A percentile compares a stretch with the other conserved stretches of the same genome.
Conservation (phyloP, 2,329 filamentous ascomycete genomes). For the Septoria linicola region DNA sequence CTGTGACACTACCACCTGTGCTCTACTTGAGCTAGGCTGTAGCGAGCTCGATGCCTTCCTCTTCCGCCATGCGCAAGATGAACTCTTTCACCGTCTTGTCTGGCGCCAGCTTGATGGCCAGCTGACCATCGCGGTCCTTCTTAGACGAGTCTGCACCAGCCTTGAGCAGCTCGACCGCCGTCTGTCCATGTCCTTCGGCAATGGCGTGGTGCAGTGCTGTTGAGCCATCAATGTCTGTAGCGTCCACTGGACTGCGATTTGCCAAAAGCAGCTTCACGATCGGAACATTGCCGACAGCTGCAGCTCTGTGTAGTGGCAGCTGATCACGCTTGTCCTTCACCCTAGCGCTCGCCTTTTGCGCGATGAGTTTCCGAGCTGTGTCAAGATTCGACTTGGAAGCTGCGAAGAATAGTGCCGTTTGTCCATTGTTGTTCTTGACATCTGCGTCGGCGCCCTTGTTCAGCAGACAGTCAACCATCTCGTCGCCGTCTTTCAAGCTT, state of each 20-base stretch:
- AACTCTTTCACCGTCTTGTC: conserved; percentile 78
- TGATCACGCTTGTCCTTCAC: conserved; percentile 86
- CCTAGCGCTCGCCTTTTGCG: conserved; percentile 71
- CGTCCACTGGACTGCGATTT: conserved; percentile 76
- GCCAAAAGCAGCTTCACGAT: conserved; percentile 78
- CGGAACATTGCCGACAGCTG: conserved; percentile 83
- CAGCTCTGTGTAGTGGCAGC: conserved; percentile 85
- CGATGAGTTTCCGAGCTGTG: conserved; percentile 72
- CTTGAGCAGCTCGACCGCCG: conserved; percentile 77
- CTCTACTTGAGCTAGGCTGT: conserved; percentile 1
- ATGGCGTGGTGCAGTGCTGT: conserved; percentile 87
- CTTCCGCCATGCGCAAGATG: conserved; percentile 74
- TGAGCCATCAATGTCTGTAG: conserved; percentile 76
- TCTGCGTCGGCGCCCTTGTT: conserved; percentile 70
- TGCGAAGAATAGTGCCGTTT: conserved; percentile 87
- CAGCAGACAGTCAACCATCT: conserved; percentile 66
- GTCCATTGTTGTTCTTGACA: conserved; percentile 69
- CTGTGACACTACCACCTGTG: neutral
- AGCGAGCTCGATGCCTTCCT: conserved; percentile 70
- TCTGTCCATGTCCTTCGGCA: conserved; percentile 74
- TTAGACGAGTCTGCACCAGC: conserved; percentile 80
- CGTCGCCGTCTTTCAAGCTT: conserved; percentile 70
- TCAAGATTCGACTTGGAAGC: conserved; percentile 88
- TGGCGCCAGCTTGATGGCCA: conserved; percentile 79
- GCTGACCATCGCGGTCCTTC: conserved; percentile 66